Evolutionary conservation across 2,329 filamentous ascomycete species (phyloP), one percentile per base, ranked within the genome.

Genomic region (Trichoderma breve): DNA sequence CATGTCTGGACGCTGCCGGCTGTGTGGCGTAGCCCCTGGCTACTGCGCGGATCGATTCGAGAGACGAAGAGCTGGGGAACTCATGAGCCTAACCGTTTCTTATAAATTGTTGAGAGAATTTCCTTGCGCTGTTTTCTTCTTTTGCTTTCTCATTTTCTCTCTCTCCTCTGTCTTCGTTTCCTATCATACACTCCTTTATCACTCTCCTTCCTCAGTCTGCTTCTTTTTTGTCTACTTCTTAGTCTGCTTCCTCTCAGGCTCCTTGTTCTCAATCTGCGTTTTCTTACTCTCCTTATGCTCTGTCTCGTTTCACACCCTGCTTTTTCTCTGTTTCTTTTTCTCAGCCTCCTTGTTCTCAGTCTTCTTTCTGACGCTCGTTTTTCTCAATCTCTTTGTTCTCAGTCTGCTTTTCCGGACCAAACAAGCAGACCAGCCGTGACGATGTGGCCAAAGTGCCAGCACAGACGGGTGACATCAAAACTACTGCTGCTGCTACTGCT

Each of bases 41-140:
- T 78, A 60, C 77, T 86, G 28, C 84, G 81, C 63, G 79, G 79
- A 12, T 80, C 82, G n/a, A 86, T 86, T 83, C 82, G 47, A 81
- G 14, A 84, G 71, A 84, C 85, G 36, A 84, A 82, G 83, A 43
- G 61, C 43, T 51, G 58, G 30, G 14, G 57, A 14, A 12, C 1
- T 21, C 18, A 6, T 21, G 28, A n/a, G 5, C 3, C 28, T 11
- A 32, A 32, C 28, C 6, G 9, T n/a, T 14, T 32, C 15, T 6
- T 14, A 6, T 14, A 21, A 30, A 34, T 6, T 12, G n/a, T 32
- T 24, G 28, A 21, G n/a, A n/a, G 18, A 32, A 21, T 12, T 3
- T n/a, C 9, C 11, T 1, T 5, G 53, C 26, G 8, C 28, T 30
- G 0, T 18, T 32, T 6, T 6, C 0, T 9, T n/a, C 1, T 30